Evolutionary conservation across 2,329 filamentous ascomycete genomes (phyloP).

Genomic region (Myotisia sp.): DNA sequence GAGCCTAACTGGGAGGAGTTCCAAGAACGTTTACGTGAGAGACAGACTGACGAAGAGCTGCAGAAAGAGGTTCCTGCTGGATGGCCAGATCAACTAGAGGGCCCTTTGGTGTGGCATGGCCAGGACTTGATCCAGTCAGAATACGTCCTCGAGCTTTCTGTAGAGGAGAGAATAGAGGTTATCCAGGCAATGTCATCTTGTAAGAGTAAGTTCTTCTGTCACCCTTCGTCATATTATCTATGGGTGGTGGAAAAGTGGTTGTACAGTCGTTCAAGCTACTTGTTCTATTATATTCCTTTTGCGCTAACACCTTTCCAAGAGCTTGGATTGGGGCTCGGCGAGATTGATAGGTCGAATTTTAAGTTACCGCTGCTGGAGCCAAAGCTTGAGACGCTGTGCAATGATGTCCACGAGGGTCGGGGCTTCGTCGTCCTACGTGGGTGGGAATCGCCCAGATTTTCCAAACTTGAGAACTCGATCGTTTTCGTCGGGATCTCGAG

Average conservation of each 20-base stretch:
- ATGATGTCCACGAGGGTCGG: constrained; percentile 27
- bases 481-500: constrained; percentile 32
- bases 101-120: not conserved
- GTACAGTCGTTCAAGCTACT: no score
- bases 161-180: not conserved
- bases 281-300: not conserved
- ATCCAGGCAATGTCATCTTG: not conserved
- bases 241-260: no score
- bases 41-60: not conserved
- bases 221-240: no score
- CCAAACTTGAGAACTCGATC: constrained; percentile 26
- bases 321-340: constrained; percentile 19
- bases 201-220: not conserved
- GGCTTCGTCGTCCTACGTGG: constrained; percentile 35
- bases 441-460: constrained; percentile 24
- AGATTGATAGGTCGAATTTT: constrained; percentile 35
- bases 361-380: constrained; percentile 26
- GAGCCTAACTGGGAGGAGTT: not conserved
- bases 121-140: not conserved
- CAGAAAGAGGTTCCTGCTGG: not conserved
- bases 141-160: not conserved
- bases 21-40: not conserved
- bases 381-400: constrained; percentile 22
- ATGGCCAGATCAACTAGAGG: not conserved
- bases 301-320: not conserved